Percentiles rank a stretch among this genome's conserved stretches.
Conservation (phyloP, 2,329 filamentous ascomycete genomes). For the Colletotrichum destructivum region DNA sequence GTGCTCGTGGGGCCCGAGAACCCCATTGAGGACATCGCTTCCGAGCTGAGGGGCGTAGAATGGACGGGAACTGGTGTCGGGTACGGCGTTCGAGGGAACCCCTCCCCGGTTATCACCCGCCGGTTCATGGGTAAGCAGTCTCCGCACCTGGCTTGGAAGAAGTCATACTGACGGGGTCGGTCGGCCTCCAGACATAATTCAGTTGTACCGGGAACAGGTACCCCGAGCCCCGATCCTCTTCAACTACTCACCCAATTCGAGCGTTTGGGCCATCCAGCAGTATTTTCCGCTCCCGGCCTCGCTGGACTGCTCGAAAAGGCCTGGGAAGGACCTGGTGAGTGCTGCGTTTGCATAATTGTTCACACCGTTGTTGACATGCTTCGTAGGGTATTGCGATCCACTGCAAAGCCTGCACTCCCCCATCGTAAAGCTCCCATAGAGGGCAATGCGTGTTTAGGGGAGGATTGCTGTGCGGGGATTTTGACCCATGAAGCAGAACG, state of each 20-base stretch:
- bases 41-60: constrained; percentile 22
- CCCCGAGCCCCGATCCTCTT: constrained; percentile 33
- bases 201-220: constrained; percentile 29
- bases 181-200: constrained; percentile 20
- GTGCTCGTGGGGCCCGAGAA: constrained; percentile 33
- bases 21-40: constrained; percentile 12
- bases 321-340: constrained; percentile 28
- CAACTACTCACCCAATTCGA: constrained; percentile 34
- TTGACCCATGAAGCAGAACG: no score
- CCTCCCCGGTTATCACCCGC: constrained; percentile 28
- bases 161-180: not conserved
- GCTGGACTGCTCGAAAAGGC: constrained; percentile 8
- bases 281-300: constrained; percentile 25
- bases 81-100: constrained; percentile 34
- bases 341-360: rapidly evolving
- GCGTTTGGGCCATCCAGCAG: constrained; percentile 36
- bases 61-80: constrained; percentile 37
- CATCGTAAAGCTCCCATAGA: not conserved
- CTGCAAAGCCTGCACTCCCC: constrained; percentile 25
- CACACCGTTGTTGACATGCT: not conserved
- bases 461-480: not conserved
- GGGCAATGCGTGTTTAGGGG: no score
- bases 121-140: constrained; percentile 17
- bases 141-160: no score
- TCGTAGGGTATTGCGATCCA: constrained; percentile 27